Evolutionary conservation across 192 early-diverging fungal species (phyloP).

Genomic region (Chytriomyces hyalinus): DNA sequence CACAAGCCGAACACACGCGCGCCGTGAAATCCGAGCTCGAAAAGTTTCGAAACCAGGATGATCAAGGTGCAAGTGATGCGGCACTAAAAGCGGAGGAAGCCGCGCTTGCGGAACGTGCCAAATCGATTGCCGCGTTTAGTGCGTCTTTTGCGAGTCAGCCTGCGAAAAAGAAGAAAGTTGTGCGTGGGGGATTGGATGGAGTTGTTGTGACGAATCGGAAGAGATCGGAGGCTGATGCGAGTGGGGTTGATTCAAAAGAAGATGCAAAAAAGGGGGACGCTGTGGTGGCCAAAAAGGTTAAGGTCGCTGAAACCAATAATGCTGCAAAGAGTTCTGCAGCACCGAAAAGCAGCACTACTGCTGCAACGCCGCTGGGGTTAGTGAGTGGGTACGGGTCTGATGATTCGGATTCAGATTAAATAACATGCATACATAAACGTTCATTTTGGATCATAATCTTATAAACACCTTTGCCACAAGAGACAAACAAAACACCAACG

Average conservation of each 20-base stretch:
- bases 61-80: background rate
- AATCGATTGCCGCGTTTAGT: background rate
- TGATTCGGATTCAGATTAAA: background rate
- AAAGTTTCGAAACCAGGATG: constrained; percentile 1
- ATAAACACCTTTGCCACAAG: too few relatives aligned
- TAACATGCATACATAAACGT: too few relatives aligned
- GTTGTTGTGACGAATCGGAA: background rate
- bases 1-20: background rate
- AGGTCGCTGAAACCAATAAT: background rate
- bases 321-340: background rate
- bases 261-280: background rate
- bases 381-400: background rate
- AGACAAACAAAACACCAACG: too few relatives aligned
- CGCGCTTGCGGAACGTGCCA: background rate
- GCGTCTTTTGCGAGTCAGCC: background rate
- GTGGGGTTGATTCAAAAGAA: background rate
- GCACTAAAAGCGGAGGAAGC: background rate
- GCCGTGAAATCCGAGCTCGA: constrained; percentile 2
- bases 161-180: background rate
- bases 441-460: too few relatives aligned
- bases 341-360: background rate
- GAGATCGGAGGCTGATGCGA: background rate
- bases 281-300: background rate
- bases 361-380: background rate
- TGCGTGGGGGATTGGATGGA: background rate